phyloP scores from a whole-genome alignment of 2,329 filamentous ascomycete species.

The Colletotrichum spinosum region DNA sequence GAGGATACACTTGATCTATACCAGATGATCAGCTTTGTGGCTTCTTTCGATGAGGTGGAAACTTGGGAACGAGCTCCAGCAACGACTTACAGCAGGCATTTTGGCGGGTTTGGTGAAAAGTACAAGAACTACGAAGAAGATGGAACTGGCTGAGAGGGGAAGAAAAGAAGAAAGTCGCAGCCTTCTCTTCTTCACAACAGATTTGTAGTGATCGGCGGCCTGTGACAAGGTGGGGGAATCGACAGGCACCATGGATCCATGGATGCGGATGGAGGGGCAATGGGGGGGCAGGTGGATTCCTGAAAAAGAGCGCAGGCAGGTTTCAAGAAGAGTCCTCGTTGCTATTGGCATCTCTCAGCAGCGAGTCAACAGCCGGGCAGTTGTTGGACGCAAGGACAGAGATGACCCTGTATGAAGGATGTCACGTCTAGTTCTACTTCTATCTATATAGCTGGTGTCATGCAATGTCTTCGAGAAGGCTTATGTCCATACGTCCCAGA shows the following conservation, averaged over 20 bases:
- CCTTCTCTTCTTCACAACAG: conserved; percentile 16
- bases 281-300: conserved; percentile 33
- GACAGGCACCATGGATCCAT: conserved; percentile 24
- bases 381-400: neutral
- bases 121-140: neutral
- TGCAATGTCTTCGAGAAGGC: neutral
- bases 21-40: neutral
- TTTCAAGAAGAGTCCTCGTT: conserved; percentile 21
- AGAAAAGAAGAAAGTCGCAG: conserved; percentile 3
- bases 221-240: conserved; percentile 27
- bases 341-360: neutral
- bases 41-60: neutral
- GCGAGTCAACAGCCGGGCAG: neutral
- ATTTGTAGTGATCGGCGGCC: conserved; percentile 35
- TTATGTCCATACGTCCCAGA: no score
- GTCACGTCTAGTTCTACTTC: no score
- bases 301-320: conserved; percentile 37
- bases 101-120: conserved; percentile 38
- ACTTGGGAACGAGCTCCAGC: neutral
- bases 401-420: neutral
- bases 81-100: conserved; percentile 47
- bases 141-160: neutral
- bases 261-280: conserved; percentile 24
- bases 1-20: conserved; percentile 76
- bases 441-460: neutral